Base-by-base conservation (phyloP, 2,329 filamentous ascomycete genomes). In the Iodosphaeria phyllophila region DNA sequence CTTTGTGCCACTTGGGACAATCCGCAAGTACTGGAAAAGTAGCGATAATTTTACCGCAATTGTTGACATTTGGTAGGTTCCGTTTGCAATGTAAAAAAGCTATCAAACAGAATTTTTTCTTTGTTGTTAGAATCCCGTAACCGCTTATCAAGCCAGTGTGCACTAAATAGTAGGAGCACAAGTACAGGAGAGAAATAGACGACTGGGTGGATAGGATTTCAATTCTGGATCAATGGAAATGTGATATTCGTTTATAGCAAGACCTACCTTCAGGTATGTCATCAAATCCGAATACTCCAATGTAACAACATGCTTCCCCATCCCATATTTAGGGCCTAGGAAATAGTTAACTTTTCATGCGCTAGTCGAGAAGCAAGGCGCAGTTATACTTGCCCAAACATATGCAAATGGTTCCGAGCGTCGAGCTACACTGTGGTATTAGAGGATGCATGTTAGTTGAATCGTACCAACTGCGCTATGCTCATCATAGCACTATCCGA, bases 41-140 rank as follows among this genome's bases (percentile, higher is more conserved):
- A 52, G 41, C 5, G 46, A 48, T 6, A 51, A 34, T 24, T 52
- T 52, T 34, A 48, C 44, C 13, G 50, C 37, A 0, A 42, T 40
- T 8, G 43, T 47, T 6, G 46, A 48, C 21, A 45, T 29, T 10
- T 30, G 35, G 31, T 48, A 52, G 6, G 41, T 34, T 6, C 35
- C 39, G 24, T 48, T 36, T 7, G 38, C 30, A 3, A 49, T 30
- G 29, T 49, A 51, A 28, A 46, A 45, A 8, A 35, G 40, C 45
- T 50, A 20, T 5, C 18, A 9, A 8, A n/a, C 23, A 15, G 11
- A 3, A 25, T 14, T 3, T 10, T 5, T 9, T 5, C n/a, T 13
- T 5, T 5, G 4, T n/a, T 6, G 15, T 11, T 3, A 13, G n/a
- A 13, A 13, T 13, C n/a, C n/a, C n/a, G n/a, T 12, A 13, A 4